phyloP scores from a whole-genome alignment of 2,329 filamentous ascomycete genomes.

The Ceratocystis albifundus region DNA sequence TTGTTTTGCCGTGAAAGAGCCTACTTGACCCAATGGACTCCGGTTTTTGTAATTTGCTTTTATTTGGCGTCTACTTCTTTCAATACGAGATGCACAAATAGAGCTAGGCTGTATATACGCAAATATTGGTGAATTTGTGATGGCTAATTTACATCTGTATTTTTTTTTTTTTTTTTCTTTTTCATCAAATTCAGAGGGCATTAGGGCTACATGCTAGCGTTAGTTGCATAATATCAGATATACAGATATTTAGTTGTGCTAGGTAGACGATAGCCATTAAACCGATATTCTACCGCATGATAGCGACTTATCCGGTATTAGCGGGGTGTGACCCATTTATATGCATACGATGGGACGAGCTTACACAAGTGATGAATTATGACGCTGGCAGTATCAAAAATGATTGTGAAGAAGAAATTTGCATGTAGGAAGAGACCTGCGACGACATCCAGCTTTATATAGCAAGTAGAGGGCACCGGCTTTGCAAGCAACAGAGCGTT shows the following conservation, averaged over 20 bases:
- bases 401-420: conserved; percentile 1
- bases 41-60: too few species aligned
- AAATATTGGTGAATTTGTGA: conserved; percentile 12
- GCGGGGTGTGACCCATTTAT: conserved; percentile 14
- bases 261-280: neutral
- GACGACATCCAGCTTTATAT: neutral
- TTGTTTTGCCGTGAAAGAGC: too few species aligned
- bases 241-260: neutral
- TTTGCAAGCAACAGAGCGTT: neutral
- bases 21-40: too few species aligned
- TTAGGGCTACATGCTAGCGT: conserved; percentile 19
- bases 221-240: conserved; percentile 15
- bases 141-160: neutral
- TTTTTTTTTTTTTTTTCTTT: conserved; percentile 10
- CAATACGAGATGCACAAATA: conserved; percentile 12
- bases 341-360: conserved; percentile 11
- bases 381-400: conserved; percentile 16
- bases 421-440: neutral
- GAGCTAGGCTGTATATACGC: conserved; percentile 4
- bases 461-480: neutral
- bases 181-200: conserved; percentile 19
- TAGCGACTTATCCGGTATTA: conserved; percentile 15
- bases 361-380: conserved; percentile 18
- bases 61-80: neutral
- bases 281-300: neutral